Evolutionary conservation across 1,284 basidiomycete genomes (phyloP), one percentile per base, ranked within the genome.

Genomic region (Melampsora occidentalis): DNA sequence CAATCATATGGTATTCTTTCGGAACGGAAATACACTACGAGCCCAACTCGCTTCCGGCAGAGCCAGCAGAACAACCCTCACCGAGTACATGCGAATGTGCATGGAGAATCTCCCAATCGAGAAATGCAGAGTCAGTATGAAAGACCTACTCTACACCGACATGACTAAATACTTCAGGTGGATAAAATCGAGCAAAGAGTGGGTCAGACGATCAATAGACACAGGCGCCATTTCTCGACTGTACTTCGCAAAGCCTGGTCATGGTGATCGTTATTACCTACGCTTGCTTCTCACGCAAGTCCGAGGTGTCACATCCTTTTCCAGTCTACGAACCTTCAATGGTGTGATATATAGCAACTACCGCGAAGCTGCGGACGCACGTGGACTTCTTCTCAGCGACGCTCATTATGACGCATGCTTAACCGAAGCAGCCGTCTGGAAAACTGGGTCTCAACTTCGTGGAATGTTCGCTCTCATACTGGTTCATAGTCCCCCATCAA

Each of bases 371-470:
- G 87, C 85, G 69, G 63, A 84, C 57, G 84, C 83, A 6, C 77
- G 79, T 2, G 86, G 86, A 0, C 80, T 87, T 0, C 79, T 87
- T n/a, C 20, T 53, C 5, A 51, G 25, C 10, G 46, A 49, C 25
- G 79, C 80, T 0, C 86, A 87, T 78, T 86, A 85, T 85, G 35
- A 81, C 0, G 78, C 78, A 7, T 86, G 86, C 73, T 79, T 87
- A 0, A 31, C 79, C 42, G 86, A 87, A 72, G 86, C 86, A 12
- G 69, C 80, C 31, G 67, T 72, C 0, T 85, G 86, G 81, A 83
- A 86, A 59, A 84, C 83, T 5, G 86, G 85, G 0, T 25, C n/a
- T 16, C 81, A 80, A 0, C 82, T 87, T 0, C 82, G 84, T 0
- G 79, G n/a, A n/a, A n/a, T n/a, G n/a, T n/a, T n/a, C n/a, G n/a